phyloP scores from a whole-genome alignment of 331 rosid species.

The Cydonia oblonga region DNA sequence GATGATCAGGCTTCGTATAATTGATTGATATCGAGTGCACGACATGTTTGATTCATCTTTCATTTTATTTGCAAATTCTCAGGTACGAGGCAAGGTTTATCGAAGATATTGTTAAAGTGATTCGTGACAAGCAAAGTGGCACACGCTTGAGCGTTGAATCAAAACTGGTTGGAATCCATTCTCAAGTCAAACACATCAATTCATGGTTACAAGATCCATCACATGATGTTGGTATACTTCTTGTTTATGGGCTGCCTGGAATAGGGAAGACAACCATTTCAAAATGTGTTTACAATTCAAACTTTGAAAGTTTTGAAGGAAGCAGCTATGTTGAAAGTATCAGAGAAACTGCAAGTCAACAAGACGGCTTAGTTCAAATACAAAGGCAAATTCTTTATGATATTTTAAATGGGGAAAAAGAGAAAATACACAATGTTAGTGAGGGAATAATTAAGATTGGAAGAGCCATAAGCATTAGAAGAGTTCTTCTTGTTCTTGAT shows the following conservation, averaged over 20 bases:
- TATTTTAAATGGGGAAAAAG: not conserved
- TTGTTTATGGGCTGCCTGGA: slow-evolving; percentile 4
- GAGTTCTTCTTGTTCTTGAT: slow-evolving; percentile 1
- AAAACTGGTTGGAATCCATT: not conserved
- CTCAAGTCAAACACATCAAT: not conserved
- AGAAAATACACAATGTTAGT: not conserved
- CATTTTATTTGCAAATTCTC: no score
- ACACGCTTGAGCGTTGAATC: not conserved
- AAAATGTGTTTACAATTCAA: not conserved
- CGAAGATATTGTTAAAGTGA: no score
- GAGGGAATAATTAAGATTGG: not conserved
- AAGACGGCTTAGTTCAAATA: not conserved
- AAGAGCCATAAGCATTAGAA: not conserved
- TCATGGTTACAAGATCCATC: not conserved
- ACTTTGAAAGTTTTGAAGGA: not conserved
- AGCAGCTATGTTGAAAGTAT: not conserved
- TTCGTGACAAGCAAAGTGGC: no score
- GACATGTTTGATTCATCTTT: no score
- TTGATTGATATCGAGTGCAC: no score
- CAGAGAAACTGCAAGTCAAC: not conserved
- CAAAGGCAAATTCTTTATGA: not conserved
- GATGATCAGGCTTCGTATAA: no score
- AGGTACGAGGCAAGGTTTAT: no score
- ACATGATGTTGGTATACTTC: not conserved
- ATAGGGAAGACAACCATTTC: slow-evolving; percentile 11